Evolutionary conservation across 352 stramenopile species (phyloP).

Genomic region (Pilasporangium apinafurcum): DNA sequence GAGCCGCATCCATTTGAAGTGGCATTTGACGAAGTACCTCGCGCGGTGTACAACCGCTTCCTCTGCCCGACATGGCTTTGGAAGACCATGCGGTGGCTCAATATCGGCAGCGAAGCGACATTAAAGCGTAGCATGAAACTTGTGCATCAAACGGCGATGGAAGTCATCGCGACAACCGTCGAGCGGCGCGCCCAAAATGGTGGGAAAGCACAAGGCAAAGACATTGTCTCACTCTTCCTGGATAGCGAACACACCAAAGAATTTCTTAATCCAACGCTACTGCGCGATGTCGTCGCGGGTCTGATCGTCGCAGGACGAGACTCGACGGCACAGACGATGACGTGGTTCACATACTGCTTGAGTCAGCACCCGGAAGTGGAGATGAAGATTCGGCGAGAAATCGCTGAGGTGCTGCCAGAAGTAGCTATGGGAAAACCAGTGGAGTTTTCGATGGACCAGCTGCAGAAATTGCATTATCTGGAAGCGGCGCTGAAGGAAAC

Average conservation of each 20-base stretch:
- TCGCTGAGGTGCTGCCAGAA: slow-evolving; percentile 5
- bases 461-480: slow-evolving; percentile 7
- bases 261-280: slow-evolving; percentile 1
- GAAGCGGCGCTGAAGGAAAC: slow-evolving; percentile 19
- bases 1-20: slow-evolving; percentile 22
- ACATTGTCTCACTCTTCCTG: slow-evolving; percentile 46
- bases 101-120: slow-evolving; percentile 23
- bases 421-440: not conserved
- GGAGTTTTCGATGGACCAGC: slow-evolving; percentile 2
- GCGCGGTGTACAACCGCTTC: slow-evolving; percentile 17
- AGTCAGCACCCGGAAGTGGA: slow-evolving; percentile 25
- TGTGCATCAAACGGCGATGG: slow-evolving; percentile 27
- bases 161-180: too few relatives aligned
- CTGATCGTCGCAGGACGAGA: slow-evolving; percentile 43
- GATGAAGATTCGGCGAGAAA: slow-evolving; percentile 15
- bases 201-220: too few relatives aligned
- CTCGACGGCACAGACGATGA: slow-evolving; percentile 28
- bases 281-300: slow-evolving; percentile 44
- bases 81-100: slow-evolving; percentile 21
- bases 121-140: slow-evolving; percentile 19
- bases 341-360: slow-evolving; percentile 40
- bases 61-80: slow-evolving; percentile 40
- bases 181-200: too few relatives aligned
- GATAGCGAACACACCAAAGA: slow-evolving; percentile 6
- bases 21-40: slow-evolving; percentile 20